Percentiles rank a stretch among this genome's conserved stretches.
phyloP scores from a whole-genome alignment of 2,329 filamentous ascomycete genomes.

The Drechslera avenae region DNA sequence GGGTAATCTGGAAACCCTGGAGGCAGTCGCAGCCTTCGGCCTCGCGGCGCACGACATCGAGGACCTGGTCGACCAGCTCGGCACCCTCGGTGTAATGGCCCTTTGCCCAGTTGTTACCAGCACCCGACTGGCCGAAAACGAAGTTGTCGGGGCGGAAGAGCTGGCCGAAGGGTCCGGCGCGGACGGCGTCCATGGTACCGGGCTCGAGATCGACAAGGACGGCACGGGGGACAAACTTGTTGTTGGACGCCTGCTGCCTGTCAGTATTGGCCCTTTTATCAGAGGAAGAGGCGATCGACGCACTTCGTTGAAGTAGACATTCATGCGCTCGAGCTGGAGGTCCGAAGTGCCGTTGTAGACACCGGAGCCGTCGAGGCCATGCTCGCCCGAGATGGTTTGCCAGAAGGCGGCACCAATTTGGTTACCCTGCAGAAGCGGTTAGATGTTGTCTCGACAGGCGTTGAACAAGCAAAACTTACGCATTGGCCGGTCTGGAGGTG shows the following conservation, averaged over 20 bases:
- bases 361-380: constrained; percentile 96
- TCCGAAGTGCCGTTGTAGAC: constrained; percentile 98
- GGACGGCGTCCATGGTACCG: constrained; percentile 99
- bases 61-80: constrained; percentile 96
- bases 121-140: constrained; percentile 98
- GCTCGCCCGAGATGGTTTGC: constrained; percentile 69
- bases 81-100: constrained; percentile 99
- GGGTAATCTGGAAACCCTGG: constrained; percentile 99
- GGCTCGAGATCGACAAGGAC: constrained; percentile 99
- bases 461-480: constrained; percentile 63
- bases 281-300: constrained; percentile 31
- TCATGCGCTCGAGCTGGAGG: constrained; percentile 99
- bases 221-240: constrained; percentile 99
- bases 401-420: constrained; percentile 99
- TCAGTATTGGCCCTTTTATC: constrained; percentile 27
- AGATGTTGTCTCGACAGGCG: constrained; percentile 26
- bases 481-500: constrained; percentile 99
- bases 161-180: constrained; percentile 95
- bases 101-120: constrained; percentile 99
- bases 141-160: constrained; percentile 99
- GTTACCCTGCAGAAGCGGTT: constrained; percentile 75
- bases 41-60: constrained; percentile 98
- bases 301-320: constrained; percentile 98
- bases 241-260: constrained; percentile 75
- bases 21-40: constrained; percentile 99